Conservation (phyloP, 2,329 filamentous ascomycete genomes). For the Aspergillus melleus region DNA sequence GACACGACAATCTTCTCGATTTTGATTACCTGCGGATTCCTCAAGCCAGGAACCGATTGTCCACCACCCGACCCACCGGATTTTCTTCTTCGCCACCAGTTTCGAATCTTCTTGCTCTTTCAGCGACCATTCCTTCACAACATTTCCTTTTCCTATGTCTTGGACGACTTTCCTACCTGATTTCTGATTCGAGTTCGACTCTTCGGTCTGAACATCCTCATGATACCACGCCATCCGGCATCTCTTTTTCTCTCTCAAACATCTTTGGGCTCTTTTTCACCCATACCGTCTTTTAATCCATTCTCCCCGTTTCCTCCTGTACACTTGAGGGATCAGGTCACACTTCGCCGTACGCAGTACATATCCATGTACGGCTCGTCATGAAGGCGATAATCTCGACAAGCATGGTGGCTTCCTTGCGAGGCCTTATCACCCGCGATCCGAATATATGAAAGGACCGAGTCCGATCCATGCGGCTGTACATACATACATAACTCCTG, state of each 20-base stretch:
- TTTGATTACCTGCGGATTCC: background rate
- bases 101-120: slow-evolving; percentile 11
- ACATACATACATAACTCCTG: slow-evolving; percentile 30
- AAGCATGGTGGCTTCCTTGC: slow-evolving; percentile 13
- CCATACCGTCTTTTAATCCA: slow-evolving; percentile 35
- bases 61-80: background rate
- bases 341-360: slow-evolving; percentile 29
- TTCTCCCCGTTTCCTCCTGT: slow-evolving; percentile 29
- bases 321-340: slow-evolving; percentile 26
- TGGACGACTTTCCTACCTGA: slow-evolving; percentile 17
- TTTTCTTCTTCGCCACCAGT: background rate
- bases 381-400: slow-evolving; percentile 15
- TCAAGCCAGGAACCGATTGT: background rate
- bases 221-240: slow-evolving; percentile 26
- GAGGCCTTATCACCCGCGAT: slow-evolving; percentile 11
- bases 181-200: slow-evolving; percentile 15
- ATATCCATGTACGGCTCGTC: slow-evolving; percentile 27
- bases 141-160: slow-evolving; percentile 19
- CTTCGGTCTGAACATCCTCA: slow-evolving; percentile 13
- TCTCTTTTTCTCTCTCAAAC: slow-evolving; percentile 25
- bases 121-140: slow-evolving; percentile 10
- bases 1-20: slow-evolving; percentile 4
- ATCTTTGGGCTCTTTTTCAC: slow-evolving; percentile 22
- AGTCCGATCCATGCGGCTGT: slow-evolving; percentile 29
- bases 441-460: slow-evolving; percentile 9